Percentiles rank a stretch among this genome's conserved stretches.
phyloP scores from a whole-genome alignment of 768 basidiomycete genomes.

The Pholiota molesta region DNA sequence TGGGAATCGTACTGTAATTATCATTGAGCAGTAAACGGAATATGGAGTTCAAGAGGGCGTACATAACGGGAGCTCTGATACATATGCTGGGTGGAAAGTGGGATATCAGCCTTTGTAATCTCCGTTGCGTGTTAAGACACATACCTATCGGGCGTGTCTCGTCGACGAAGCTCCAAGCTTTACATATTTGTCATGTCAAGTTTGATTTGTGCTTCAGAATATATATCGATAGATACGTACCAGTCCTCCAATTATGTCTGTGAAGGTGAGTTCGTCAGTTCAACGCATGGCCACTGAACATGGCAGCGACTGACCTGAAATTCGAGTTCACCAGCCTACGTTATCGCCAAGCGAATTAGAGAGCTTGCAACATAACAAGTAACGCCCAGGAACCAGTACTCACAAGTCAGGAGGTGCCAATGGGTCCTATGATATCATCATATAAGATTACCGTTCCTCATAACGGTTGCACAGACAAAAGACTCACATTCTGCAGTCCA shows the following conservation, averaged over 20 bases:
- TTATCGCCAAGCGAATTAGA: background rate
- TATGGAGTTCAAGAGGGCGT: constrained; percentile 3
- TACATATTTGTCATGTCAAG: background rate
- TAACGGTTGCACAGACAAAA: background rate
- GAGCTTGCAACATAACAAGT: background rate
- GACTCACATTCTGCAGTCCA: constrained; percentile 47
- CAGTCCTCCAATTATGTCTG: constrained; percentile 51
- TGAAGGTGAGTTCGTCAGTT: background rate
- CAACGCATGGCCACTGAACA: background rate
- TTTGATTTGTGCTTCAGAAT: background rate
- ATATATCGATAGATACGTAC: constrained; percentile 27
- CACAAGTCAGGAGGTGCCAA: constrained; percentile 47
- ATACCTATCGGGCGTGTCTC: constrained; percentile 44
- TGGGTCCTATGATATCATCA: constrained; percentile 33
- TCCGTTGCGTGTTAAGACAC: background rate
- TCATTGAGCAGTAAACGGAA: background rate
- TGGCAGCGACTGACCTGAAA: constrained; percentile 36
- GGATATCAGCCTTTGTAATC: constrained; percentile 1
- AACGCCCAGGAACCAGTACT: constrained; percentile 20
- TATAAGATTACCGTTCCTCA: background rate
- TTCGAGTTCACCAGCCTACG: constrained; percentile 44
- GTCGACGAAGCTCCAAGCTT: constrained; percentile 48
- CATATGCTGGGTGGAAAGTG: constrained; percentile 35
- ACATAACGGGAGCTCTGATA: constrained; percentile 41
- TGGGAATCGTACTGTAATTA: constrained; percentile 55